phyloP scores from a whole-genome alignment of 2,329 filamentous ascomycete genomes.

The Microsporum ferrugineum region DNA sequence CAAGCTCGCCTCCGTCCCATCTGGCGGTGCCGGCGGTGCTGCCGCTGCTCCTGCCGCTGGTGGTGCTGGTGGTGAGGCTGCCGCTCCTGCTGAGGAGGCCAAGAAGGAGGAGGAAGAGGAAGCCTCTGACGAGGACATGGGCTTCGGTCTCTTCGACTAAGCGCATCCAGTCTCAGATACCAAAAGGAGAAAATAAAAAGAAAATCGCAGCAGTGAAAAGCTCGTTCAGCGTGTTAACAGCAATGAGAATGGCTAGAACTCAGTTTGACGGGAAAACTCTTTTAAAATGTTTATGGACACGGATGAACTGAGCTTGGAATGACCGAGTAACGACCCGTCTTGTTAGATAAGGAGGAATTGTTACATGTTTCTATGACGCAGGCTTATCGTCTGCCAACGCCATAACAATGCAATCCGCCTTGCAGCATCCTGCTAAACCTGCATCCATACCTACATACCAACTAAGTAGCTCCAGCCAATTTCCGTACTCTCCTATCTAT shows the following conservation, averaged over 20 bases:
- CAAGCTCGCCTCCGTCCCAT: conserved; percentile 97
- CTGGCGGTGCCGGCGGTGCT: conserved; percentile 66
- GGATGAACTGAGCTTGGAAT: neutral
- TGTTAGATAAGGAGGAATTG: neutral
- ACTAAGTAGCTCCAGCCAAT: neutral
- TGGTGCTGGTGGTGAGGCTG: conserved; percentile 56
- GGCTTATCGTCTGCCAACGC: neutral
- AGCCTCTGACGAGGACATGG: conserved; percentile 65
- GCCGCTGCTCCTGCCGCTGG: conserved; percentile 50
- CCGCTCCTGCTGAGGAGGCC: conserved; percentile 50
- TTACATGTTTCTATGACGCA: neutral
- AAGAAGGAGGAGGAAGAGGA: conserved; percentile 70
- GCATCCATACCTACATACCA: neutral
- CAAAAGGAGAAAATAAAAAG: neutral
- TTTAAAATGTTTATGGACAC: neutral
- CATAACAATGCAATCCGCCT: neutral
- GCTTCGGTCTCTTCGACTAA: conserved; percentile 60
- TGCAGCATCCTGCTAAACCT: neutral
- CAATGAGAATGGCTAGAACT: neutral
- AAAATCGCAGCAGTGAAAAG: neutral
- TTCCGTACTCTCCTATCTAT: neutral
- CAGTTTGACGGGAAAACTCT: neutral
- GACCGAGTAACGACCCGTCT: neutral
- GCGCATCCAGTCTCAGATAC: conserved; percentile 11
- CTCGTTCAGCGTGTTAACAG: neutral